Evolutionary conservation across 306 rosid species (phyloP).

Genomic region (Glycine tomentella): DNA sequence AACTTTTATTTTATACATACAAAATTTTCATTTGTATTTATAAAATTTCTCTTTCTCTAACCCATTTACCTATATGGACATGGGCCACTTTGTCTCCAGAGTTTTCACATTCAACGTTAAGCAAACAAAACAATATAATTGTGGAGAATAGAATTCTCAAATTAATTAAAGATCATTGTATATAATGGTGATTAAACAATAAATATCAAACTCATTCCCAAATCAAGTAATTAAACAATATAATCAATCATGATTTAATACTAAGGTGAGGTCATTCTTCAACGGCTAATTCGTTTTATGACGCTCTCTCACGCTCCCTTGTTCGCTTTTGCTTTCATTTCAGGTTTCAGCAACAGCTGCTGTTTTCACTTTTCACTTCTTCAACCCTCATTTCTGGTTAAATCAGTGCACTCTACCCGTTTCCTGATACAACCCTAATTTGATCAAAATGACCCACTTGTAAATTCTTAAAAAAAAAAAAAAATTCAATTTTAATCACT

Average conservation of each 20-base stretch:
- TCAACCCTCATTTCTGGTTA: slow-evolving; percentile 3
- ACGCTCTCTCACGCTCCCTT: slow-evolving; percentile 2
- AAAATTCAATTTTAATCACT: no score
- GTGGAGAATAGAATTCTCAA: not conserved
- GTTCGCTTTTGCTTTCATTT: slow-evolving; percentile 5
- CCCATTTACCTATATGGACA: not conserved
- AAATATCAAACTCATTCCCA: no score
- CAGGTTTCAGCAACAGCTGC: not conserved
- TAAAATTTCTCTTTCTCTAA: not conserved
- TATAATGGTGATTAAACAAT: no score
- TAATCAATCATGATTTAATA: no score
- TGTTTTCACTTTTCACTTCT: not conserved
- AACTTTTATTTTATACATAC: no score
- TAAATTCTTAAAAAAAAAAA: not conserved
- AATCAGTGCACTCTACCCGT: not conserved
- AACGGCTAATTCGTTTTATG: no score
- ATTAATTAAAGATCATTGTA: no score
- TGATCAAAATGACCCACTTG: slow-evolving; percentile 11
- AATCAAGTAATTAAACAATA: no score
- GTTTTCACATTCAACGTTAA: not conserved
- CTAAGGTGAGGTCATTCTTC: no score
- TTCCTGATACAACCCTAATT: slow-evolving; percentile 8
- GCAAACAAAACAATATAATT: not conserved
- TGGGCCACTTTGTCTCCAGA: not conserved
- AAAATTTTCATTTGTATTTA: no score